Conservation (phyloP, 257 asterid genomes). For the Asclepias syriaca region DNA sequence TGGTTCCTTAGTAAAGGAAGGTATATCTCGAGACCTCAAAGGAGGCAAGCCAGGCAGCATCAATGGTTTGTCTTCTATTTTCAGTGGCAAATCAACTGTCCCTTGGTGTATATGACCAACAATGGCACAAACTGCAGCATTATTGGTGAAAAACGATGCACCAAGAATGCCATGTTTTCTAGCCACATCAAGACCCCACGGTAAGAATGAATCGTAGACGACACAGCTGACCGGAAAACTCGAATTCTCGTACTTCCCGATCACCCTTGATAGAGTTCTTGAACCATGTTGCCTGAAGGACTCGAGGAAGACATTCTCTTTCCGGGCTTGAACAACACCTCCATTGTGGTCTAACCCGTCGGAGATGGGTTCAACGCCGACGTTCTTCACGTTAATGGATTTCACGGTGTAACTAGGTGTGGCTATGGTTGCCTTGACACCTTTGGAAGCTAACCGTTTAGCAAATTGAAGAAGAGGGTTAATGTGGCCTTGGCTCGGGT, state of each 20-base stretch:
- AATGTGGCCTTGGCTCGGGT: constrained; percentile 79
- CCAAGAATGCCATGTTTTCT: constrained; percentile 35
- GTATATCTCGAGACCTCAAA: constrained; percentile 40
- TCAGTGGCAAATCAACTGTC: constrained; percentile 38
- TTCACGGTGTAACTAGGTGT: constrained; percentile 39
- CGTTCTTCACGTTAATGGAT: constrained; percentile 27
- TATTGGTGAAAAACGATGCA: constrained; percentile 69
- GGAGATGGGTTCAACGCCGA: constrained; percentile 42
- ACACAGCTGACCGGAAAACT: constrained; percentile 23
- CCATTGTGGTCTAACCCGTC: constrained; percentile 50
- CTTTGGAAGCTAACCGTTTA: constrained; percentile 58
- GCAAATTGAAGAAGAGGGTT: constrained; percentile 77
- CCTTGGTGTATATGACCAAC: constrained; percentile 46
- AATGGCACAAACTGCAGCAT: constrained; percentile 46
- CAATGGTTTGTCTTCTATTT: constrained; percentile 26
- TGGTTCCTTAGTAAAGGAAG: constrained; percentile 48
- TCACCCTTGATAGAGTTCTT: background rate
- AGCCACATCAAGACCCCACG: constrained; percentile 79
- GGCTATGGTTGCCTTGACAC: constrained; percentile 57
- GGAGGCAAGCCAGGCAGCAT: constrained; percentile 55
- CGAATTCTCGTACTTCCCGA: background rate
- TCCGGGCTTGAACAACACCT: constrained; percentile 23
- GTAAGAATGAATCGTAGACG: constrained; percentile 50
- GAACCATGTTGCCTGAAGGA: constrained; percentile 14
- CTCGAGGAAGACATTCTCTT: constrained; percentile 25